Conservation (phyloP, 1,284 basidiomycete species). For the Hemileccinum hortonii region DNA sequence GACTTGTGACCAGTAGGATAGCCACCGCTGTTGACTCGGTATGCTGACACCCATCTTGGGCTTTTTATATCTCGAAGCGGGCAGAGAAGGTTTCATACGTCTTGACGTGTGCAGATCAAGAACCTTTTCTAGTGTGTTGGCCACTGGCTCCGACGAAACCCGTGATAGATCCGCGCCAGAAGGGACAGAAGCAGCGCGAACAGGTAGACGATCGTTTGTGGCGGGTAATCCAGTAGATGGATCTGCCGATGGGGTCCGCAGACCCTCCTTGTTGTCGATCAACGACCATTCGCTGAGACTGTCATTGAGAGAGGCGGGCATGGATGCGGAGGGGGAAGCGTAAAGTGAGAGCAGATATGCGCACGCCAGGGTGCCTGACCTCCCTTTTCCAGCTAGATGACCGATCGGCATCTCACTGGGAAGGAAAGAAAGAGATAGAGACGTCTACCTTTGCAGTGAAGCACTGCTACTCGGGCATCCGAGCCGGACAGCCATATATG, state of each 20-base stretch:
- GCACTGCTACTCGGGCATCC: conserved; percentile 70
- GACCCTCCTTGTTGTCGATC: conserved; percentile 19
- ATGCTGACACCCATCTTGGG: conserved; percentile 70
- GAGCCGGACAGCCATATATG: conserved; percentile 73
- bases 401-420: conserved; percentile 6
- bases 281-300: conserved; percentile 20
- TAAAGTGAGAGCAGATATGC: conserved; percentile 66
- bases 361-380: conserved; percentile 81
- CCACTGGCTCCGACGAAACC: conserved; percentile 22
- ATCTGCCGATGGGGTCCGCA: conserved; percentile 17
- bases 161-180: conserved; percentile 11
- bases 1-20: conserved; percentile 72
- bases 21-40: conserved; percentile 70
- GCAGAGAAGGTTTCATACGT: conserved; percentile 59
- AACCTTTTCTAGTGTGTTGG: conserved; percentile 51
- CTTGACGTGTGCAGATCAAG: conserved; percentile 67
- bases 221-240: conserved; percentile 1
- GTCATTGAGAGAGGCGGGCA: conserved; percentile 4
- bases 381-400: conserved; percentile 69
- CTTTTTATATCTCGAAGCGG: conserved; percentile 30
- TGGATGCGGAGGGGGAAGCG: conserved; percentile 4
- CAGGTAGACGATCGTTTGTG: background rate
- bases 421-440: conserved; percentile 2
- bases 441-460: conserved; percentile 82
- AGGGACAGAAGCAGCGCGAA: background rate